These are phyloP conservation scores for Fonsecaea pugnacius DNA, from an alignment of 2,329 filamentous ascomycete species.

Conservation along the genomic window DNA sequence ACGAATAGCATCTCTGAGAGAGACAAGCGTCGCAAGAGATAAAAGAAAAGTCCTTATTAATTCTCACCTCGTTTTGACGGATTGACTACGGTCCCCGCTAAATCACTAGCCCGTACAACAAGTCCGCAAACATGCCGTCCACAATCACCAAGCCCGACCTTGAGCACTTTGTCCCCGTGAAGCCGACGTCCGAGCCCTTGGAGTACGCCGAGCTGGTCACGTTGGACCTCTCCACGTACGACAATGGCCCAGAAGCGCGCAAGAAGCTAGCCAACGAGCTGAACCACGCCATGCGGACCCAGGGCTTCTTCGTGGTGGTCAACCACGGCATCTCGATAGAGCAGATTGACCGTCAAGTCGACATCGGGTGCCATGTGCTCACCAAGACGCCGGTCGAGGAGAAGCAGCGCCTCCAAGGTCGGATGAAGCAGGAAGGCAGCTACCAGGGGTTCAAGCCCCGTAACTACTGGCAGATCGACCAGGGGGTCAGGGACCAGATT, in stretches of 20 bases:
- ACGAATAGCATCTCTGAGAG: neutral
- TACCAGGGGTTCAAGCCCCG: conserved; percentile 62
- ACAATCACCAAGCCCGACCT: conserved; percentile 2
- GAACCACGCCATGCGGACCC: conserved; percentile 9
- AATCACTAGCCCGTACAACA: neutral
- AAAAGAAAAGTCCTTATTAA: neutral
- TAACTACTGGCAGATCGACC: conserved; percentile 41
- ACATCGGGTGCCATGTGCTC: conserved; percentile 64
- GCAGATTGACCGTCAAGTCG: conserved; percentile 64
- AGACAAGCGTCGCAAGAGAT: neutral
- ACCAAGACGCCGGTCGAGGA: conserved; percentile 62
- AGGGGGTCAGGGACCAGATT: conserved; percentile 10
- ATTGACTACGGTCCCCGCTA: neutral
- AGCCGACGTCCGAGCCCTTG: conserved; percentile 3
- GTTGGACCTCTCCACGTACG: conserved; percentile 9
- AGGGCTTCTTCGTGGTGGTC: conserved; percentile 65
- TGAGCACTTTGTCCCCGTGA: conserved; percentile 5
- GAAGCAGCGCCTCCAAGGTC: conserved; percentile 54
- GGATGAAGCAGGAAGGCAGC: conserved; percentile 56
- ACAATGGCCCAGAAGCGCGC: neutral
- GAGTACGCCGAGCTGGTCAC: conserved; percentile 14
- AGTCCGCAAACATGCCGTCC: neutral
- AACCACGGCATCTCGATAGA: conserved; percentile 66
- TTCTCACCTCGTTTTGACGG: neutral
- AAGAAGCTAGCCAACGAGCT: conserved; percentile 10